These are phyloP conservation scores for Globisporangium radiosum DNA, from an alignment of 352 stramenopile species.

Conservation along the genomic window DNA sequence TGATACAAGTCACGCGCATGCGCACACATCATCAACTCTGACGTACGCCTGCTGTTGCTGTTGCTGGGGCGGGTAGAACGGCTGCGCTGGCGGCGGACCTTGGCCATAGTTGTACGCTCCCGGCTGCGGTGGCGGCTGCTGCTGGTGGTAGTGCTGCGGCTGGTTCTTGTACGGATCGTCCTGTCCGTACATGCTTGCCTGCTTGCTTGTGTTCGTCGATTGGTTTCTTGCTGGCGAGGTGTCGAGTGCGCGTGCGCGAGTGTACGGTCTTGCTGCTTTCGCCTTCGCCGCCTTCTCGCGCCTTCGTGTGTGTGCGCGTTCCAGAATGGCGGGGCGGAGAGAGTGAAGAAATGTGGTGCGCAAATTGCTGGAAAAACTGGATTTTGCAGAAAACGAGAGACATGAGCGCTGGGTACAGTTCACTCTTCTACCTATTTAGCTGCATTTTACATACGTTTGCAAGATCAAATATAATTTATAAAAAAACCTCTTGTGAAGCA, in stretches of 20 bases:
- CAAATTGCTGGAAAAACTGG: too few relatives aligned
- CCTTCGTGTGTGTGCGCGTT: background rate
- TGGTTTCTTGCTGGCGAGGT: background rate
- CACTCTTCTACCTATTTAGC: too few relatives aligned
- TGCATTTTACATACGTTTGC: too few relatives aligned
- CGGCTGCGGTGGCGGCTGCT: constrained; percentile 16
- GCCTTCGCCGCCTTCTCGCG: background rate
- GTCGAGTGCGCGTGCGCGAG: background rate
- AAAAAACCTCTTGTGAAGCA: too few relatives aligned
- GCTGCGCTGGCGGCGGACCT: constrained; percentile 7
- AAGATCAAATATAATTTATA: too few relatives aligned
- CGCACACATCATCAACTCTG: background rate
- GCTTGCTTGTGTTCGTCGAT: background rate
- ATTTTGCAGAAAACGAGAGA: too few relatives aligned
- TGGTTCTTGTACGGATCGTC: constrained; percentile 26
- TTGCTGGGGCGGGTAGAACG: constrained; percentile 12
- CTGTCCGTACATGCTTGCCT: constrained; percentile 22
- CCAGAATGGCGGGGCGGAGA: background rate
- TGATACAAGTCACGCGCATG: background rate
- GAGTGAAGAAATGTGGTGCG: too few relatives aligned
- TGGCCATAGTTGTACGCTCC: constrained; percentile 11
- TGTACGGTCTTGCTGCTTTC: background rate
- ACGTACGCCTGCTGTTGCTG: constrained; percentile 14
- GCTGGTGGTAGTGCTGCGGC: constrained; percentile 4
- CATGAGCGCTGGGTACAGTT: too few relatives aligned